phyloP scores from a whole-genome alignment of 208 protist species.

The Crithidia sp. region DNA sequence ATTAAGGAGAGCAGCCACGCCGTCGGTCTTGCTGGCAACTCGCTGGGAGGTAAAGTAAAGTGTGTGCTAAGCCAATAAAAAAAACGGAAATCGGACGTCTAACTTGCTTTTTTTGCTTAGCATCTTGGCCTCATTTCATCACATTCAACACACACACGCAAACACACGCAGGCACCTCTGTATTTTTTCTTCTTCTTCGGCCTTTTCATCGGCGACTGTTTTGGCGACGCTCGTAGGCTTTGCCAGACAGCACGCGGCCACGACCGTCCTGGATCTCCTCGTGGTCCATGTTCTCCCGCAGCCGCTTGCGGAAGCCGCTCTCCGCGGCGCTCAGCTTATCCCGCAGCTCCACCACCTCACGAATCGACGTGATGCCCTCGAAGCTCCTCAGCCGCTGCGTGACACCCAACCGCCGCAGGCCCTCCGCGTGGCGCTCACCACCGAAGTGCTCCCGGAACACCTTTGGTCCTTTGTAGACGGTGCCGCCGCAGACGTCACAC shows the following conservation, averaged over 20 bases:
- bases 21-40: too few species aligned
- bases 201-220: constrained; percentile 6
- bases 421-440: constrained; percentile 79
- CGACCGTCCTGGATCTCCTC: constrained; percentile 87
- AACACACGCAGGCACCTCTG: background rate
- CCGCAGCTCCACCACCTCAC: constrained; percentile 78
- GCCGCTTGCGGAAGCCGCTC: constrained; percentile 53
- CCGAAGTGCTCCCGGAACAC: constrained; percentile 90
- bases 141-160: background rate
- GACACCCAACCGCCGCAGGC: constrained; percentile 77
- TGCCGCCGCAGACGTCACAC: constrained; percentile 90
- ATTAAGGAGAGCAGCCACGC: too few species aligned
- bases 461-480: constrained; percentile 85
- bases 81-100: background rate
- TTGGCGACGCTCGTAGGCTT: constrained; percentile 70
- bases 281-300: constrained; percentile 72
- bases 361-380: constrained; percentile 79
- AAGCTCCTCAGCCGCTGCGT: constrained; percentile 71
- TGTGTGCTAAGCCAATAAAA: background rate
- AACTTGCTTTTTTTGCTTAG: background rate
- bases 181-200: background rate
- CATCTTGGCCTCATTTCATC: background rate
- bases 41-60: background rate
- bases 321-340: constrained; percentile 44
- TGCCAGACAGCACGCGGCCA: constrained; percentile 79